A percentile compares a stretch with the other conserved stretches of the same genome.
Conservation (phyloP, 495 filamentous ascomycete species). For the Tetracladium setigerum region DNA sequence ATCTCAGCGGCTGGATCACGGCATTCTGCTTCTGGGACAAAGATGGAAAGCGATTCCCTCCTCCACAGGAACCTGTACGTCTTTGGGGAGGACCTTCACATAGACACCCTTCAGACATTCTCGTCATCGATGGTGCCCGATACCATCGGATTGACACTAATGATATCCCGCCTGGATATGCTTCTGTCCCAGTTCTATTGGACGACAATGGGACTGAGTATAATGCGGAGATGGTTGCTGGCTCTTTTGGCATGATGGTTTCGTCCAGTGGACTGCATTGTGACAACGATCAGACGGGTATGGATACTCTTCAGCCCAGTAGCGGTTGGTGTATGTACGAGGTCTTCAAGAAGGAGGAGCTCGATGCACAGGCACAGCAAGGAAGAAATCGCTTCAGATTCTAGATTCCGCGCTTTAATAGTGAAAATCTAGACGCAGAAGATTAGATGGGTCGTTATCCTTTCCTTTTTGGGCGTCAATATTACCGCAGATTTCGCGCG, state of each 20-base stretch:
- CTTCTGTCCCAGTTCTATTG: constrained; percentile 24
- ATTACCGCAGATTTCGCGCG: too few species aligned
- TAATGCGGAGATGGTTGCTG: constrained; percentile 27
- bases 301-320: constrained; percentile 25
- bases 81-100: background rate
- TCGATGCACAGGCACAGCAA: too few species aligned
- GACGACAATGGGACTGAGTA: constrained; percentile 21
- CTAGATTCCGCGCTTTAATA: too few species aligned
- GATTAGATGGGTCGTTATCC: too few species aligned
- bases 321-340: constrained; percentile 28
- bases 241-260: constrained; percentile 22
- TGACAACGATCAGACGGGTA: constrained; percentile 2
- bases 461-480: too few species aligned
- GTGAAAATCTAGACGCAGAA: too few species aligned
- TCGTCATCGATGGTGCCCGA: constrained; percentile 14
- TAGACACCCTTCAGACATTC: background rate
- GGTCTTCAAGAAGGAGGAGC: background rate
- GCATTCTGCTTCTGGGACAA: constrained; percentile 35
- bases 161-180: constrained; percentile 20
- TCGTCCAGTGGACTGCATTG: constrained; percentile 16
- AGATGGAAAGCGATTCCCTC: constrained; percentile 21
- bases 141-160: constrained; percentile 17
- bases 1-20: constrained; percentile 30
- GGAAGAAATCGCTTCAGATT: too few species aligned
- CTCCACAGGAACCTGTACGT: too few species aligned